Base-by-base conservation (phyloP, 176 grass and related monocot species). In the Musa itinerans region DNA sequence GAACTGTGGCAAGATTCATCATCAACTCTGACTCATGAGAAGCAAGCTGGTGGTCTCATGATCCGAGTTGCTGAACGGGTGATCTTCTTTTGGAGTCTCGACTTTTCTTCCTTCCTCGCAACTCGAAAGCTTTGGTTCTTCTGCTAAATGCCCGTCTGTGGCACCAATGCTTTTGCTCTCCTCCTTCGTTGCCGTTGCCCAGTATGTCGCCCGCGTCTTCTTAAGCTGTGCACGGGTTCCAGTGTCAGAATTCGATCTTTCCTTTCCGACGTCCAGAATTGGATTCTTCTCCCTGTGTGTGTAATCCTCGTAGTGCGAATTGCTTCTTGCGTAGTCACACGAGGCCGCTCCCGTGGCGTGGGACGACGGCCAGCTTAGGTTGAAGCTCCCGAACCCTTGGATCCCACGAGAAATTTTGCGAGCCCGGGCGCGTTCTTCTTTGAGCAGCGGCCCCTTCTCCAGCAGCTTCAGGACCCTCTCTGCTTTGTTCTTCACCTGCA, bases 301-400 rank as follows among this genome's bases (percentile, higher is more conserved):
- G 71, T 78, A 27, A 55, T 78, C 80, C 55, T 84, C 81, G 55
- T 63, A 80, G 27, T 59, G 75, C 16, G 90, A 93, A 71, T 85
- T 78, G 86, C 94, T 91, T 27, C 88, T 85, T 14, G 43, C 83
- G 77, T 83, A 87, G 17, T 29, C 26, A 14, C 67, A 55, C 12
- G 86, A 79, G 53, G 65, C 53, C 19, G 56, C 9, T 50, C 58
- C 71, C 2, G 11, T 20, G 26, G 6, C 12, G n/a, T 71, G 54
- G 68, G 43, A 26, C 6, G 79, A 69, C 68, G 52, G 51, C 26
- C 48, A 73, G 72, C 71, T 79, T 34, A 84, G 82, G 84, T 89
- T 94, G 78, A 94, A 94, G 83, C 95, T 91, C 16, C 90, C 95
- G 72, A 99, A 99, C 8, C 95, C 88, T 54, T 84, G 89, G 69